Evolutionary conservation across 371 early-diverging fungal genomes (phyloP).

Genomic region (Funneliformis caledonium): DNA sequence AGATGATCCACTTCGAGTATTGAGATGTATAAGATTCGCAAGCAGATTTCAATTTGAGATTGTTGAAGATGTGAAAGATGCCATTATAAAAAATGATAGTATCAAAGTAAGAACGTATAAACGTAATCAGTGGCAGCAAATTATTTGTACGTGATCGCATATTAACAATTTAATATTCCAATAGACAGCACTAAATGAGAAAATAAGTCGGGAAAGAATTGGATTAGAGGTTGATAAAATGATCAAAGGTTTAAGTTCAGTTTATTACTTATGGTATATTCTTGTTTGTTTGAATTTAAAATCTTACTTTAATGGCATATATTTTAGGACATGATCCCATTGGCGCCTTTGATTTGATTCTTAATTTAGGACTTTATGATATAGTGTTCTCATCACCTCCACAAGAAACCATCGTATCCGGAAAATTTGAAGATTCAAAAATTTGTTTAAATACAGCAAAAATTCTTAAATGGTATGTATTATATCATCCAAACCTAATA

Average conservation of each 20-base stretch:
- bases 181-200: slow-evolving; percentile 69
- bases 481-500: neutral
- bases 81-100: slow-evolving; percentile 57
- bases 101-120: slow-evolving; percentile 54
- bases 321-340: slow-evolving; percentile 49
- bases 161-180: neutral
- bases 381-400: slow-evolving; percentile 61
- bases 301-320: neutral
- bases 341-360: slow-evolving; percentile 57
- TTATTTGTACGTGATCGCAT: neutral
- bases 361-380: slow-evolving; percentile 58
- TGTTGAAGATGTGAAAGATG: slow-evolving; percentile 68
- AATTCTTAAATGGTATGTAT: slow-evolving; percentile 55
- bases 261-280: neutral
- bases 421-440: slow-evolving; percentile 44
- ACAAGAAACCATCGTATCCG: slow-evolving; percentile 42
- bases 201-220: slow-evolving; percentile 96
- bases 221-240: slow-evolving; percentile 97
- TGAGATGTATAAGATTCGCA: slow-evolving; percentile 97
- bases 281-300: neutral
- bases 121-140: neutral
- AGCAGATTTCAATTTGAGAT: slow-evolving; percentile 87
- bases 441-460: slow-evolving; percentile 54
- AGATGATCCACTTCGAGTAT: slow-evolving; percentile 98
- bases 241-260: slow-evolving; percentile 62